Evolutionary conservation across 2,329 filamentous ascomycete species (phyloP), one percentile per base, ranked within the genome.

Genomic region (Fonsecaea monophora): DNA sequence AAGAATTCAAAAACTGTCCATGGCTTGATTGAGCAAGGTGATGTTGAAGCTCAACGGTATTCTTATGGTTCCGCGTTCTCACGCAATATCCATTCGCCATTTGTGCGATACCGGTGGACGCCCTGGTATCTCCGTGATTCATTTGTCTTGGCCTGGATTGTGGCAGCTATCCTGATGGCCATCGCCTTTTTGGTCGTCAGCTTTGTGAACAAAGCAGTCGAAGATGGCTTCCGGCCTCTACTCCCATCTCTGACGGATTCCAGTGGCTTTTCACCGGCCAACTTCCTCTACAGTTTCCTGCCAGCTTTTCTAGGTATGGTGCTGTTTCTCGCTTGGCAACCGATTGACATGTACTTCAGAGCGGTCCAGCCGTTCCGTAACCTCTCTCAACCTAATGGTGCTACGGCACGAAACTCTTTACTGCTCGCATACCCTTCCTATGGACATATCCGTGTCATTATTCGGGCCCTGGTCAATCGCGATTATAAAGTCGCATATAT

Each of bases 201-300:
- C 69, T 97, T 96, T 77, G 82, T 94, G 67, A 88, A 90, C 45
- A 82, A 84, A 8, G 85, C 86, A 10, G 83, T 96, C 35, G 80
- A 85, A 42, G 77, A 83, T 7, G 94, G 93, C 8, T 97, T 96
- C 77, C 77, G 84, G 6, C 92, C 94, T 2, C 81, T 84, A 6
- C 81, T 97, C 0, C 80, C 83, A 9, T 87, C 89, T 0, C 81
- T 82, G 2, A 87, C 92, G 0, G 81, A 85, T 3, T 74, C 79
- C 0, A 82, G 82, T 32, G 91, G 90, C 18, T 97, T 96, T 78
- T 96, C 92, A 1, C 83, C 91, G 0, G 92, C 92, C 58, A 92
- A 97, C 78, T 97, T 97, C 79, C 80, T 97, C 59, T 97, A 93
- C 80, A 87, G 85, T 70, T 89, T 90, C 70, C 75, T 90, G 21